Evolutionary conservation across 1,139 yeast species (phyloP).

Genomic region (Magnusiomyces sp.): DNA sequence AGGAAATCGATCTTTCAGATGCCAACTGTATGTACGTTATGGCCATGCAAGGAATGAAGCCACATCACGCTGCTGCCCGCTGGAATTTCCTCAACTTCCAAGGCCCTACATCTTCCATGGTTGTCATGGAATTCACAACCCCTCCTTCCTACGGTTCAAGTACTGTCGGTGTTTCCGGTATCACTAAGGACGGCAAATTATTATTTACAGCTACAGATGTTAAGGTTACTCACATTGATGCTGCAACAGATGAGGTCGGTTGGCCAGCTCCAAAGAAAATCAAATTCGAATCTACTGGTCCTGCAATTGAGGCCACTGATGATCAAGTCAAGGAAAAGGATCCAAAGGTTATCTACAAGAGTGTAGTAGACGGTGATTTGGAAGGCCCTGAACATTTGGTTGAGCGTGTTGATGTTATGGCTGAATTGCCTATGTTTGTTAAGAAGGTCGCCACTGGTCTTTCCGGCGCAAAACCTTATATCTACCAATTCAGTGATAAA

Average conservation of each 20-base stretch:
- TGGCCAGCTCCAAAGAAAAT: constrained; percentile 83
- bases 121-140: constrained; percentile 92
- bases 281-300: constrained; percentile 49
- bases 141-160: constrained; percentile 84
- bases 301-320: constrained; percentile 35
- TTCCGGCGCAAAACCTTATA: constrained; percentile 91
- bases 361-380: constrained; percentile 31
- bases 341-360: constrained; percentile 39
- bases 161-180: constrained; percentile 70
- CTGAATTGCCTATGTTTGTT: constrained; percentile 89
- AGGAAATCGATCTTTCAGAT: constrained; percentile 28
- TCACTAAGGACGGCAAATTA: constrained; percentile 56
- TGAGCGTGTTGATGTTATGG: constrained; percentile 96
- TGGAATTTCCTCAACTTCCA: constrained; percentile 95
- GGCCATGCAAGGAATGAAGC: constrained; percentile 99
- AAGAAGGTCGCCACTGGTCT: constrained; percentile 90
- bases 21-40: constrained; percentile 80
- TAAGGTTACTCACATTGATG: constrained; percentile 51
- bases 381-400: constrained; percentile 44
- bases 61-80: constrained; percentile 94
- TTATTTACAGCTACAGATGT: constrained; percentile 61
- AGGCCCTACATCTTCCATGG: constrained; percentile 61
- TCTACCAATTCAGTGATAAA: constrained; percentile 73
- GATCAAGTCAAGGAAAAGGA: constrained; percentile 8
- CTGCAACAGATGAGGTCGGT: constrained; percentile 59